A percentile compares a stretch with the other conserved stretches of the same genome.
Evolutionary conservation across 371 early-diverging fungal species (phyloP).

Genomic region (Fennellomyces sp.): DNA sequence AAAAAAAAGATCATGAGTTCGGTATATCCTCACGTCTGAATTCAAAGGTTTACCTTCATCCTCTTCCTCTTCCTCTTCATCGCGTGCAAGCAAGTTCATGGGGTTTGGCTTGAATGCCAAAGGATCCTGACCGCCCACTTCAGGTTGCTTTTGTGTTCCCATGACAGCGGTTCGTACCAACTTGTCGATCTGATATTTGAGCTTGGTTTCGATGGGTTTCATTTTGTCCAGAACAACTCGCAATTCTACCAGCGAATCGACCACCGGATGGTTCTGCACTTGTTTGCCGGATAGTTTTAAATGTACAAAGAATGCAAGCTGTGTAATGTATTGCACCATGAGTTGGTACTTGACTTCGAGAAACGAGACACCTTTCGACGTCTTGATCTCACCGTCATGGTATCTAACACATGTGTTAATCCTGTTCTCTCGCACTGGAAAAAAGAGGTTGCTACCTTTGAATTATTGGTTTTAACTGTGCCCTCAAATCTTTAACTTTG

Average conservation of each 20-base stretch:
- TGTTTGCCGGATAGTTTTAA: slow-evolving; percentile 77
- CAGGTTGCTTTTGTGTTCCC: slow-evolving; percentile 31
- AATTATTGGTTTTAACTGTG: slow-evolving; percentile 56
- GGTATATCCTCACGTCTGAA: too few relatives aligned
- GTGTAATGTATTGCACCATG: slow-evolving; percentile 85
- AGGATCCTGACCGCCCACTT: slow-evolving; percentile 60
- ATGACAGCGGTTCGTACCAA: slow-evolving; percentile 78
- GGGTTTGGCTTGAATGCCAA: slow-evolving; percentile 91
- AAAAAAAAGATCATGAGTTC: not conserved
- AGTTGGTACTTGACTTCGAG: slow-evolving; percentile 87
- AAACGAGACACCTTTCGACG: slow-evolving; percentile 80
- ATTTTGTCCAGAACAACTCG: slow-evolving; percentile 90
- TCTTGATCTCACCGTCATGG: slow-evolving; percentile 62
- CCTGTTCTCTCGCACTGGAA: too few relatives aligned
- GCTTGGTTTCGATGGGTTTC: slow-evolving; percentile 90
- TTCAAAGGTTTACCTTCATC: too few relatives aligned
- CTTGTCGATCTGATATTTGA: slow-evolving; percentile 97
- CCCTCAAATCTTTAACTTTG: slow-evolving; percentile 58
- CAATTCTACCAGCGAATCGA: slow-evolving; percentile 76
- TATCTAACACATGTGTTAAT: slow-evolving; percentile 32
- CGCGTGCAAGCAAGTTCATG: slow-evolving; percentile 56
- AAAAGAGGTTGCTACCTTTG: slow-evolving; percentile 40
- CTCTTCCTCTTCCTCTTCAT: slow-evolving; percentile 51
- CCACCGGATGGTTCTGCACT: slow-evolving; percentile 66
- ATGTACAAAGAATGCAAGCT: slow-evolving; percentile 74